phyloP scores from a whole-genome alignment of 148 eudicot species.

The Selenicereus undatus region DNA sequence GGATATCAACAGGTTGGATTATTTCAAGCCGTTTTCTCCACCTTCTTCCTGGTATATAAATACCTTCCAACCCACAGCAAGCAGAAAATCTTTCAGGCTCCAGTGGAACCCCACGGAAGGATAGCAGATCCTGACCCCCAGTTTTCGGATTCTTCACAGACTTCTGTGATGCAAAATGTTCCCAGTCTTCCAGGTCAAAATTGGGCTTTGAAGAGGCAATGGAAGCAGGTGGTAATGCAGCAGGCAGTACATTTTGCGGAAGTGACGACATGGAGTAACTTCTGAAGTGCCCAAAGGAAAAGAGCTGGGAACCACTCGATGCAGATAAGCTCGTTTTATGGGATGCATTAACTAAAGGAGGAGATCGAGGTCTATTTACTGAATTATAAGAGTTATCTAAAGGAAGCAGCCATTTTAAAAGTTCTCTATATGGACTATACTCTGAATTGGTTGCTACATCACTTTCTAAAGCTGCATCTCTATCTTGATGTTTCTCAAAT shows the following conservation, averaged over 20 bases:
- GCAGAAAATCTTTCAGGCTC: conserved; percentile 94
- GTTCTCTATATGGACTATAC: conserved; percentile 62
- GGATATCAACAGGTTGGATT: conserved; percentile 85
- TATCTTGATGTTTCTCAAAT: conserved; percentile 72
- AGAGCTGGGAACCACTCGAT: conserved; percentile 73
- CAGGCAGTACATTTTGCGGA: conserved; percentile 52
- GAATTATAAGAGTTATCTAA: conserved; percentile 64
- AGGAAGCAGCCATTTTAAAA: conserved; percentile 94
- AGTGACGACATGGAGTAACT: conserved; percentile 98
- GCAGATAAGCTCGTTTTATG: conserved; percentile 53
- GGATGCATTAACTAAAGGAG: conserved; percentile 54
- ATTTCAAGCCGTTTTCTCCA: conserved; percentile 92
- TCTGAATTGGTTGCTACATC: conserved; percentile 30
- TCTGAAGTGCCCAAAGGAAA: conserved; percentile 86
- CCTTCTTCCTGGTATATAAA: conserved; percentile 84
- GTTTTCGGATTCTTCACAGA: conserved; percentile 44
- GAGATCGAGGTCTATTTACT: conserved; percentile 57
- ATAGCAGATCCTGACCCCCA: conserved; percentile 65
- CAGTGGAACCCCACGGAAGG: conserved; percentile 88
- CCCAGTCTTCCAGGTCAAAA: conserved; percentile 80
- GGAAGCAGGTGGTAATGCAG: conserved; percentile 46
- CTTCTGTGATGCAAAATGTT: conserved; percentile 59
- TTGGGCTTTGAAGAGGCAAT: conserved; percentile 43
- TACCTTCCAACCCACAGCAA: conserved; percentile 91
- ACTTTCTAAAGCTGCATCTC: conserved; percentile 32